Conservation (phyloP, 106 monocot species). For the Agapanthus africanus region DNA sequence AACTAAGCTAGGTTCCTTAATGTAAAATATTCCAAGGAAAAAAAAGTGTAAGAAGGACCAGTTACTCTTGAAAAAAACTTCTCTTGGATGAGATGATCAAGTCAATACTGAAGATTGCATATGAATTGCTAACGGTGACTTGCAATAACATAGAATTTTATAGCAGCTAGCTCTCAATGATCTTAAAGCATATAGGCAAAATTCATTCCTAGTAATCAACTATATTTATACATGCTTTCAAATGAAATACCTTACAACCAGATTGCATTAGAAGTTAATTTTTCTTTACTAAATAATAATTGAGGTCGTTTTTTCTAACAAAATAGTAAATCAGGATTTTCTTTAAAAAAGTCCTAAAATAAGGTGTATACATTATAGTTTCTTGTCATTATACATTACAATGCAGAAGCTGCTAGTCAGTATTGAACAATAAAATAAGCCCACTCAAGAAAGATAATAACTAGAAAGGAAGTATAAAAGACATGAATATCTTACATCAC, state of each 20-base stretch:
- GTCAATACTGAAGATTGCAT: neutral
- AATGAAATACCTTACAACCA: no score
- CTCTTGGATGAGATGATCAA: neutral
- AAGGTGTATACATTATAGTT: neutral
- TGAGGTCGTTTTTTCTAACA: neutral
- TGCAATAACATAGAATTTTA: neutral
- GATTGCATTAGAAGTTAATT: no score
- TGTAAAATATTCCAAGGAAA: neutral
- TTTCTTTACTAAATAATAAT: neutral
- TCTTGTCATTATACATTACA: neutral
- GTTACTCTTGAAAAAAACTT: neutral
- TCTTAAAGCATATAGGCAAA: neutral
- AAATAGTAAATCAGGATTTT: neutral
- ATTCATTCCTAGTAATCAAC: neutral
- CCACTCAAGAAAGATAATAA: neutral
- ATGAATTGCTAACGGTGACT: neutral
- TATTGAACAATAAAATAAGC: neutral
- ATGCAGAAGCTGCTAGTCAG: neutral
- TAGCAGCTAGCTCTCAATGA: neutral
- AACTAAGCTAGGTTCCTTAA: neutral
- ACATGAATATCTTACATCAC: conserved; percentile 21
- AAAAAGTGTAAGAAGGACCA: neutral
- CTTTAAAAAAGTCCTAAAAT: neutral
- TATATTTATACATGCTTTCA: neutral
- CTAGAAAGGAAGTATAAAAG: neutral